Base-by-base conservation (phyloP, 2,329 filamentous ascomycete genomes). In the Diplodia intermedia region DNA sequence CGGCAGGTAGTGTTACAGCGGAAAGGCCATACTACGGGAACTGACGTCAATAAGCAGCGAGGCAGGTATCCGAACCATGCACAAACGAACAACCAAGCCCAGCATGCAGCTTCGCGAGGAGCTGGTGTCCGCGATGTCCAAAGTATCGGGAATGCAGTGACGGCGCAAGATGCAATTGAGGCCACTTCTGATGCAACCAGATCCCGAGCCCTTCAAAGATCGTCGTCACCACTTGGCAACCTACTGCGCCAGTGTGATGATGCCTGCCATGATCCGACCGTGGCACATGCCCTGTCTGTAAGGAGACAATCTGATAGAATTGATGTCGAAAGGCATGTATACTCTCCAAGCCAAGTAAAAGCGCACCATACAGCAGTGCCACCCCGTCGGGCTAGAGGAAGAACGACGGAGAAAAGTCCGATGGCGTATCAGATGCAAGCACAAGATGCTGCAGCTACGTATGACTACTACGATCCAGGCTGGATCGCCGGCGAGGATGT, bases 171-270 rank as follows among this genome's bases (percentile, higher is more conserved):
- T 63, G 60, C 57, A 62, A 62, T 62, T 62, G 57, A 50, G 18
- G 57, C 20, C 15, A 38, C 47, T 52, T 52, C 60, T 63, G 60
- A 63, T 49, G 47, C 60, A 31, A 52, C 47, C 36, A 52, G 36
- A 26, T 31, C 11, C 29, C 47, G 31, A 52, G 47, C 29, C 47
- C 60, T 29, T n/a, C 65, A 26, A 23, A 62, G 57, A 65, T 63
- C 60, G 5, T 75, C 75, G 6, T 75, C 74, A 23, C 73, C 74
- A 38, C 69, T 76, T 12, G 71, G 69, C 26, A 72, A 61, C 56
- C 69, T 75, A 15, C 67, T 78, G 65, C 72, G 72, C 67, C 68
- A 74, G 40, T 77, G 75, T 67, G 72, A 76, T 33, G 36, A 65
- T 50, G 66, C 66, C 33, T 68, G 66, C 23, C 29, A 67, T 38